Percentiles rank a stretch among this genome's conserved stretches.
These are phyloP conservation scores for Telopea speciosissima DNA, from an alignment of 177 flowering plant species.

Conservation along the genomic window DNA sequence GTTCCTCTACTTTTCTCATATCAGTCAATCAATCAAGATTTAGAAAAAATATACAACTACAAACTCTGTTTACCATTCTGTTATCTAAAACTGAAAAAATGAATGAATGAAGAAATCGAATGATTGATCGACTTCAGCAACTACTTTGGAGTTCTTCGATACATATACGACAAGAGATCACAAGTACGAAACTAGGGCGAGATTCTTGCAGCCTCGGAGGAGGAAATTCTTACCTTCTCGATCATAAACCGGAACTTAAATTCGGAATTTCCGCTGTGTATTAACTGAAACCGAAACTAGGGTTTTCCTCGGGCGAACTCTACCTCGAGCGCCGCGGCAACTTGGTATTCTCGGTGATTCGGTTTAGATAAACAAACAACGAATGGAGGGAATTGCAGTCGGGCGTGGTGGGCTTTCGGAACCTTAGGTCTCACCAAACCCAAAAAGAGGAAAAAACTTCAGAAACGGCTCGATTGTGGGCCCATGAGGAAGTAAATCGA, in stretches of 20 bases:
- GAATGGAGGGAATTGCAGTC: neutral
- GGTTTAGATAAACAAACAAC: neutral
- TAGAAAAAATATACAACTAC: no score
- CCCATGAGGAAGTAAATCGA: no score
- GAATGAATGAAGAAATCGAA: neutral
- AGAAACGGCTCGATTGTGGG: neutral
- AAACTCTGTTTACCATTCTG: no score
- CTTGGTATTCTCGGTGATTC: neutral
- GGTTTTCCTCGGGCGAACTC: neutral
- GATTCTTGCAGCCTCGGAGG: neutral
- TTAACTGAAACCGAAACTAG: neutral
- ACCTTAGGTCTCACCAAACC: no score
- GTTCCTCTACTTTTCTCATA: no score
- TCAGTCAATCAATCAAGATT: no score
- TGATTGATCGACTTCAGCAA: neutral
- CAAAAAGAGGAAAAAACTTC: no score
- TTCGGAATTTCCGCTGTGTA: neutral
- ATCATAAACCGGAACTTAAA: neutral
- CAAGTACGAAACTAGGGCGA: neutral
- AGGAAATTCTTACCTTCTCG: neutral
- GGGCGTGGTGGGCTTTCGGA: no score
- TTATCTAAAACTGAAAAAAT: no score
- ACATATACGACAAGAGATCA: neutral
- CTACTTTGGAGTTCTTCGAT: neutral
- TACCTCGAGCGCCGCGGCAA: neutral